Base-by-base conservation (phyloP, 192 early-diverging fungal genomes). In the Coemansia sp. region DNA sequence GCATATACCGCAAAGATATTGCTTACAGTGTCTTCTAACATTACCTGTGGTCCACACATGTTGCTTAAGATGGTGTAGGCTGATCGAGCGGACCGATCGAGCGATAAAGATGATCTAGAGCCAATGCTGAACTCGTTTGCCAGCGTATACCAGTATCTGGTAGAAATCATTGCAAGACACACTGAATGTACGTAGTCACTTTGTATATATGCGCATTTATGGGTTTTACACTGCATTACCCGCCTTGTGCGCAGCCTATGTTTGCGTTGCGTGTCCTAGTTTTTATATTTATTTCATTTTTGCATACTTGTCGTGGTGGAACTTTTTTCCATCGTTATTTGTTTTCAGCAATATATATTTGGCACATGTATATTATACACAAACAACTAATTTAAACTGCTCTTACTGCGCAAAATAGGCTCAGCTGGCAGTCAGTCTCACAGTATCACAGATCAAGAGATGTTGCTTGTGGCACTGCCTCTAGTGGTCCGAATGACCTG, bases 91-190 rank as follows among this genome's bases (percentile, higher is more conserved):
- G 38, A n/a, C 38, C 17, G 16, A 50, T 29, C 35, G 6, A 31
- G 4, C 1, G 2, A 51, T 19, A 41, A 62, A 22, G 52, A 31
- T 6, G 65, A 74, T 8, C 43, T 61, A 1, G 69, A 74, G 21
- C 69, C 78, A 2, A 27, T 62, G 25, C 43, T 65, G 23, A 37
- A 22, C 41, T 72, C 73, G 43, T 81, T 81, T 72, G 63, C 69
- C 7, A 60, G 39, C 50, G 56, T 75, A 5, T 81, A 81, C 50
- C 78, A 81, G 50, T 75, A 69, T 25, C 63, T 81, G 65, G 63
- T 75, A 6, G 72, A 74, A 52, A 55, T 81, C 2, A 75, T 81
- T 23, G 72, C 78, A 2, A 81, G 45, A 53, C 78, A 81, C 45
- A 47, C 68, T 39, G 77, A 80, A 69, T 68, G 77, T 80, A 80